These are phyloP conservation scores for Acephala macrosclerotiorum DNA, from an alignment of 2,329 filamentous ascomycete genomes.

Conservation along the genomic window DNA sequence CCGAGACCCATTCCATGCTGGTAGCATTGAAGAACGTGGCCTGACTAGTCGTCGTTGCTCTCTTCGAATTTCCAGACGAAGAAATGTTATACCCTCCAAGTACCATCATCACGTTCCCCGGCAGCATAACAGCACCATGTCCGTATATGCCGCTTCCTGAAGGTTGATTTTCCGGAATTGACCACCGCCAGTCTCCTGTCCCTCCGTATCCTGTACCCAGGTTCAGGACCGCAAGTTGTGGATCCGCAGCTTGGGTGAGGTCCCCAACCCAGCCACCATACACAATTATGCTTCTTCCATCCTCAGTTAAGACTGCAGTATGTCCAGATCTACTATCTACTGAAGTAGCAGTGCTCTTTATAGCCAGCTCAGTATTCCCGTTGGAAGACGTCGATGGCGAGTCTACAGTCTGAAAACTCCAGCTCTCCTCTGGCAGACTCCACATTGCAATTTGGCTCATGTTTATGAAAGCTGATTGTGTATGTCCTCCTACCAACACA, in stretches of 20 bases:
- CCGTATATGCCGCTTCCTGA: slow-evolving; percentile 61
- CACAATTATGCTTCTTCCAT: slow-evolving; percentile 79
- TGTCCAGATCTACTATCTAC: slow-evolving; percentile 86
- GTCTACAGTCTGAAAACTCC: slow-evolving; percentile 80
- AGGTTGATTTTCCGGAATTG: slow-evolving; percentile 59
- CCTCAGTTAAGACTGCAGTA: slow-evolving; percentile 79
- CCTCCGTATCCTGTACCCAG: slow-evolving; percentile 78
- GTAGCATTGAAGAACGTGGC: slow-evolving; percentile 66
- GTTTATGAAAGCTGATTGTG: slow-evolving; percentile 84
- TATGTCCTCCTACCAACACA: slow-evolving; percentile 86
- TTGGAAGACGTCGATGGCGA: slow-evolving; percentile 45
- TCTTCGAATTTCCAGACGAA: slow-evolving; percentile 35
- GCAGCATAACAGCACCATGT: slow-evolving; percentile 68
- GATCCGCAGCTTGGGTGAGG: slow-evolving; percentile 75
- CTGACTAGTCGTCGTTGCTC: slow-evolving; percentile 49
- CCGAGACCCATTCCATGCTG: slow-evolving; percentile 62
- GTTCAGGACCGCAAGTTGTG: slow-evolving; percentile 80
- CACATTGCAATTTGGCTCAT: slow-evolving; percentile 92
- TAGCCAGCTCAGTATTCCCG: slow-evolving; percentile 62
- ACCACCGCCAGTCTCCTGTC: slow-evolving; percentile 76
- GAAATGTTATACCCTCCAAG: slow-evolving; percentile 67
- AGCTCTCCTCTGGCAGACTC: slow-evolving; percentile 84
- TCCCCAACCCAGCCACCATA: slow-evolving; percentile 95
- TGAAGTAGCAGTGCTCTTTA: slow-evolving; percentile 48
- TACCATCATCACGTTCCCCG: slow-evolving; percentile 73